A percentile compares a stretch with the other conserved stretches of the same genome.
Evolutionary conservation across 176 grass and related monocot genomes (phyloP).

Genomic region (sorghum (Sorghum bicolor)): Sorghum_bicolor_NCBIv3 NC_012875.2:47156001-47156500

Average conservation of each 20-base stretch:
- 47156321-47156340: too few relatives aligned
- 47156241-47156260: constrained; percentile 35
- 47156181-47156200: constrained; percentile 41
- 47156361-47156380: too few relatives aligned
- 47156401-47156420: too few relatives aligned
- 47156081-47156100: constrained; percentile 32
- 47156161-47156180: constrained; percentile 44
- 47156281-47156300: constrained; percentile 42
- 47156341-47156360: too few relatives aligned
- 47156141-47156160: constrained; percentile 19
- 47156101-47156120: constrained; percentile 26
- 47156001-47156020: constrained; percentile 42
- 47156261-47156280: constrained; percentile 38
- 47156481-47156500: too few relatives aligned
- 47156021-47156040: constrained; percentile 33
- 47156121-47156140: not conserved
- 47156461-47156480: too few relatives aligned
- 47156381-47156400: too few relatives aligned
- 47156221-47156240: constrained; percentile 21
- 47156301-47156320: too few relatives aligned
- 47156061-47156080: constrained; percentile 28
- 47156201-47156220: constrained; percentile 10
- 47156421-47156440: too few relatives aligned
- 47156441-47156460: too few relatives aligned
- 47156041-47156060: not conserved